Percentiles rank a stretch among this genome's conserved stretches.
These are phyloP conservation scores for Spizellomyces punctatus DNA, from an alignment of 192 early-diverging fungal species.

Conservation along the genomic window DNA sequence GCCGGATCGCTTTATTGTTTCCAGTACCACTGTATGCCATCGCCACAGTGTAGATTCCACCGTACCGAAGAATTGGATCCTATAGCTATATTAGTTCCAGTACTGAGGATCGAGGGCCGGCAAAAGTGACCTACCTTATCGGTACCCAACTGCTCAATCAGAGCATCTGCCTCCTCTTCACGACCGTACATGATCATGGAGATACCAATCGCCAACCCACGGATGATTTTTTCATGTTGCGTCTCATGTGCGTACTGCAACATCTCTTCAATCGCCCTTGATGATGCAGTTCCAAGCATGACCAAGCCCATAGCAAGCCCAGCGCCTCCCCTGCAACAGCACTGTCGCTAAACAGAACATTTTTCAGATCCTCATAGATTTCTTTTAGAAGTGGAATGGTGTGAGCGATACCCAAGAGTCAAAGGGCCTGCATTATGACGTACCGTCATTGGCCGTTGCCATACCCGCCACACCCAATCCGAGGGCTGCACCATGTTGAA, in stretches of 20 bases:
- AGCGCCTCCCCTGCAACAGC: conserved; percentile 98
- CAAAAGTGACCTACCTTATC: conserved; percentile 69
- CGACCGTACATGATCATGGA: conserved; percentile 96
- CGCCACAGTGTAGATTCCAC: conserved; percentile 95
- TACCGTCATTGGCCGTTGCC: conserved; percentile 88
- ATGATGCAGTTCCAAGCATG: conserved; percentile 90
- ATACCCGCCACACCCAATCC: conserved; percentile 96
- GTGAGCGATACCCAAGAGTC: not conserved
- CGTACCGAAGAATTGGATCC: conserved; percentile 94
- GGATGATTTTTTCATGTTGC: conserved; percentile 99
- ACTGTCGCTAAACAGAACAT: conserved; percentile 87
- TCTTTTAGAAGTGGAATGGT: conserved; percentile 38
- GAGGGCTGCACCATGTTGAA: conserved; percentile 95
- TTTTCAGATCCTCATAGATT: conserved; percentile 86
- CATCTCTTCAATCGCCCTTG: conserved; percentile 89
- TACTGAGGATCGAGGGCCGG: too few species aligned
- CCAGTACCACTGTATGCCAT: conserved; percentile 98
- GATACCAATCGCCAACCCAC: conserved; percentile 92
- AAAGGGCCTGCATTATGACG: not conserved
- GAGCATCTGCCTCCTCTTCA: conserved; percentile 91
- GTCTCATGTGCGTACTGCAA: conserved; percentile 97
- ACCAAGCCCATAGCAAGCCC: conserved; percentile 95
- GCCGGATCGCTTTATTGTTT: conserved; percentile 94
- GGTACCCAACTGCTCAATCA: conserved; percentile 79
- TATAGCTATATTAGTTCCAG: conserved; percentile 10